Percentiles rank a stretch among this genome's conserved stretches.
These are phyloP conservation scores for Primulina eburnea DNA, from an alignment of 257 asterid species.

Conservation along the genomic window DNA sequence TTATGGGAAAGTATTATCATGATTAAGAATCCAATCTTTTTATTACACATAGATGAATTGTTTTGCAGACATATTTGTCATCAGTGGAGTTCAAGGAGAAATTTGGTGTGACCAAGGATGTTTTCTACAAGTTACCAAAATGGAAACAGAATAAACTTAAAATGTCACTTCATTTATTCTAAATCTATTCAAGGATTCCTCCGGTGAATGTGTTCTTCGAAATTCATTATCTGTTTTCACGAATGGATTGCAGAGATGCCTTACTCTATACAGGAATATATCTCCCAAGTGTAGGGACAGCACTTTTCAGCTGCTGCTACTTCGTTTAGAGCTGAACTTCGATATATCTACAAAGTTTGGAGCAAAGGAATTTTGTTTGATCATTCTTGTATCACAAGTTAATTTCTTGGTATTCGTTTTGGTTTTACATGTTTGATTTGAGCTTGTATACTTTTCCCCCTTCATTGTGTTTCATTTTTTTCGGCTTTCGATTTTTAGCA, in stretches of 20 bases:
- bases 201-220: slow-evolving; percentile 30
- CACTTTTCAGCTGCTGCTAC: slow-evolving; percentile 65
- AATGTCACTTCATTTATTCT: slow-evolving; percentile 85
- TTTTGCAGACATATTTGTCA: slow-evolving; percentile 77
- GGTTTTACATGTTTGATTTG: slow-evolving; percentile 52
- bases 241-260: slow-evolving; percentile 14
- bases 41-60: slow-evolving; percentile 12
- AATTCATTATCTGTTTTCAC: slow-evolving; percentile 31
- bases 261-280: slow-evolving; percentile 22
- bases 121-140: slow-evolving; percentile 86
- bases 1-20: not conserved
- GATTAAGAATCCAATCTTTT: not conserved
- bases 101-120: slow-evolving; percentile 68
- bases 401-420: slow-evolving; percentile 50
- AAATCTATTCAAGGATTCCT: slow-evolving; percentile 26
- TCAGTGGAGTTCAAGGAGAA: slow-evolving; percentile 78
- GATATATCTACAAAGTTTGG: slow-evolving; percentile 33
- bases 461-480: slow-evolving; percentile 24
- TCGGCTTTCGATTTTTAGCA: slow-evolving; percentile 30
- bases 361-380: slow-evolving; percentile 27
- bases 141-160: slow-evolving; percentile 98
- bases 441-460: slow-evolving; percentile 39
- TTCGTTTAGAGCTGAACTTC: slow-evolving; percentile 29
- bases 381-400: slow-evolving; percentile 23
- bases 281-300: slow-evolving; percentile 41